Conservation (phyloP, 148 eudicot genomes). For the Mesembryanthemum crystallinum region DNA sequence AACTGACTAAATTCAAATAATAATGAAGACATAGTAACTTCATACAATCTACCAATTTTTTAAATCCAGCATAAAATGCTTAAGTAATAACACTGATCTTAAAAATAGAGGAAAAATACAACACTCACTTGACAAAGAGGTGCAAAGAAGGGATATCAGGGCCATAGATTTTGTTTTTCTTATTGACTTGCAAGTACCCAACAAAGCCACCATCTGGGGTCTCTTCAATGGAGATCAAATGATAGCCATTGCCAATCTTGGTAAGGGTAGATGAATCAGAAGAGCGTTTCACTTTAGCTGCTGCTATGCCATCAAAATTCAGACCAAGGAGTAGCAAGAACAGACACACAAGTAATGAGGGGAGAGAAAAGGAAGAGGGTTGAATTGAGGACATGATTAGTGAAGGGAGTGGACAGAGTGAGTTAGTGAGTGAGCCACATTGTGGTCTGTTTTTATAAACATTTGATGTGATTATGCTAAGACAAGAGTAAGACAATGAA, state of each 20-base stretch:
- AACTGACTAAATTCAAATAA: too few relatives aligned
- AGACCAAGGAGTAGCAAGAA: slow-evolving; percentile 22
- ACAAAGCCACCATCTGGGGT: slow-evolving; percentile 68
- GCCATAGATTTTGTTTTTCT: slow-evolving; percentile 64
- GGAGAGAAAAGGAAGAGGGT: not conserved
- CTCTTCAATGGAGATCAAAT: slow-evolving; percentile 68
- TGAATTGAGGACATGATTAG: slow-evolving; percentile 8
- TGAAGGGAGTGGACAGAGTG: not conserved
- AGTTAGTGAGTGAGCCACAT: not conserved
- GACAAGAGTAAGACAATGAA: not conserved
- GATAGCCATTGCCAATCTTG: slow-evolving; percentile 83
- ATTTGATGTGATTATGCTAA: too few relatives aligned
- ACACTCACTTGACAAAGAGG: slow-evolving; percentile 77
- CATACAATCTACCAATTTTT: too few relatives aligned
- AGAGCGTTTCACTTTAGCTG: slow-evolving; percentile 7
- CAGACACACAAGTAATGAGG: slow-evolving; percentile 20
- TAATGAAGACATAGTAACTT: too few relatives aligned
- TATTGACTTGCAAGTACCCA: slow-evolving; percentile 71
- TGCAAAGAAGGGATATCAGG: slow-evolving; percentile 76
- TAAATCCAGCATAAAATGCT: not conserved
- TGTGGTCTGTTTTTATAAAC: not conserved
- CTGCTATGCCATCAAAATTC: slow-evolving; percentile 6
- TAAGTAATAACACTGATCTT: not conserved
- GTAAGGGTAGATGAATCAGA: slow-evolving; percentile 32
- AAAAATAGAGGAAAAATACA: not conserved